These are phyloP conservation scores for Ustilago nuda DNA, from an alignment of 1,284 basidiomycete genomes.

Conservation along the genomic window DNA sequence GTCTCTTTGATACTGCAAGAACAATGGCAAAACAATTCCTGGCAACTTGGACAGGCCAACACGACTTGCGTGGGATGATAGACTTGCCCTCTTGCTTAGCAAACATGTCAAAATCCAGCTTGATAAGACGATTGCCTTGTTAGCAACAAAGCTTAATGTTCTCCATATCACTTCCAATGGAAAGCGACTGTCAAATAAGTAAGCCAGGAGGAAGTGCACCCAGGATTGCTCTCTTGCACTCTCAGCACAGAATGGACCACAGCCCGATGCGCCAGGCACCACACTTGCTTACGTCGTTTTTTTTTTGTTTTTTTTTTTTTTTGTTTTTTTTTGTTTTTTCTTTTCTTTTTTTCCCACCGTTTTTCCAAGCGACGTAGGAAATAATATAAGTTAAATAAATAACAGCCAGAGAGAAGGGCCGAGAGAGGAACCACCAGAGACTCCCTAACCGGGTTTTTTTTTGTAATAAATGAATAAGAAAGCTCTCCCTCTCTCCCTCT, in stretches of 20 bases:
- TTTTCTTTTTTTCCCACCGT: background rate
- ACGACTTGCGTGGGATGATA: constrained; percentile 4
- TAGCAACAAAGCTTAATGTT: background rate
- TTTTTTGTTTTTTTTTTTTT: too few species aligned
- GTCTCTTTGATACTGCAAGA: background rate
- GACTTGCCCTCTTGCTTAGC: constrained; percentile 5
- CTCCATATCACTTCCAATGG: background rate
- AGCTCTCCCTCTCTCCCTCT: background rate
- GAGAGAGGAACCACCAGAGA: background rate
- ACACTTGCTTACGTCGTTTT: background rate
- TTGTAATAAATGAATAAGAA: too few species aligned
- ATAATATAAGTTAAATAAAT: background rate
- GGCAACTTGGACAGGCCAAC: background rate
- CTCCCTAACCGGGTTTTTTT: background rate
- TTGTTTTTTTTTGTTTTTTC: too few species aligned
- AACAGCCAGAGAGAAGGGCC: background rate
- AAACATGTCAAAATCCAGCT: background rate
- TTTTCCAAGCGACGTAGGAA: background rate
- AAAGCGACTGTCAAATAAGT: background rate
- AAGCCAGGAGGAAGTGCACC: background rate
- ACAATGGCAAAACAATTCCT: background rate
- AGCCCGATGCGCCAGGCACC: background rate
- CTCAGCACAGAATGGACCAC: background rate
- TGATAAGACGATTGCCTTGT: constrained; percentile 1
- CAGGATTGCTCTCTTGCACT: background rate